Evolutionary conservation across 257 asterid genomes (phyloP), one percentile per base, ranked within the genome.

Genomic region (Ophiorrhiza pumila): DNA sequence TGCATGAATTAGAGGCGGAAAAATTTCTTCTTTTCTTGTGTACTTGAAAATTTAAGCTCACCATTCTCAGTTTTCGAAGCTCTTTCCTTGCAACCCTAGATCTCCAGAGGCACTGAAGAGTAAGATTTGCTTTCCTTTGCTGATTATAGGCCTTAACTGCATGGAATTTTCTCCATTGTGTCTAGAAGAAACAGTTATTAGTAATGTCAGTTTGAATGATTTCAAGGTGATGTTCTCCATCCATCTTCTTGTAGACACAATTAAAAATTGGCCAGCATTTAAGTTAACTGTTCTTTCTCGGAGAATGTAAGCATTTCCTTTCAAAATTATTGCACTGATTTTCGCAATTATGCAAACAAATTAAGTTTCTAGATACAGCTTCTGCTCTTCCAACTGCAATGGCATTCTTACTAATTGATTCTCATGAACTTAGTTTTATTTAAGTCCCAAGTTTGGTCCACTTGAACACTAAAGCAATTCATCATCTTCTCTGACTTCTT

Each of bases 91-190:
- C 98, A 45, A 86, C 75, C 79, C 88, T 84, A 56, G 85, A 89
- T 85, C 98, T 87, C 98, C 98, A 93, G 76, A 88, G 89, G 82
- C 98, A 89, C 82, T 93, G 98, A 78, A 91, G 86, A 73, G 86
- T 77, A 57, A 89, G 69, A 50, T 45, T 85, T 60, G 85, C 86
- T 82, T 81, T 89, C 76, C 82, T 85, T 76, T 80, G 84, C 82
- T 74, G 85, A 50, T 88, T 89, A 78, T 84, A 89, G 55, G 81
- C 56, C 65, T 87, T 82, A 41, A 74, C 75, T 62, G 90, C 95
- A 47, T 88, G 83, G 89, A 73, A 87, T 76, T 92, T 81, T 84
- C 97, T 84, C 97, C 97, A 91, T 76, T 71, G 82, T 37, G 92
- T 88, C 98, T 93, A 87, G 41, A 43, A 45, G 70, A 81, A 68